A percentile compares a stretch with the other conserved stretches of the same genome.
These are phyloP conservation scores for Penicillium robsamsonii DNA, from an alignment of 495 filamentous ascomycete species.

Conservation along the genomic window DNA sequence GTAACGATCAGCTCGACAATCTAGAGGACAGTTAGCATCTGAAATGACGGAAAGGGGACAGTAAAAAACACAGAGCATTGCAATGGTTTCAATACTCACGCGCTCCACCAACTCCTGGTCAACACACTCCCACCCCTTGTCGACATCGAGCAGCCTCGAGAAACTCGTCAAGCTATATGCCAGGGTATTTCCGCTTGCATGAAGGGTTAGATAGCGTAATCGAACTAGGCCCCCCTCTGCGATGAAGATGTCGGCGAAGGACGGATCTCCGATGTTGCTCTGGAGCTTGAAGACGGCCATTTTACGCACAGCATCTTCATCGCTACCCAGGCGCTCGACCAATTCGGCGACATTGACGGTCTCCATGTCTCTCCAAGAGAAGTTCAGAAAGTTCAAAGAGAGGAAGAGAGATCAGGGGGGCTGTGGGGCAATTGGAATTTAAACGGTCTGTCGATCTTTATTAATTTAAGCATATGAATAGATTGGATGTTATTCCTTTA, in stretches of 20 bases:
- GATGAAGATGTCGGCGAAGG: slow-evolving; percentile 96
- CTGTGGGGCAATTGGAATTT: slow-evolving; percentile 18
- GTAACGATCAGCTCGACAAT: slow-evolving; percentile 92
- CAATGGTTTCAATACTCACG: slow-evolving; percentile 40
- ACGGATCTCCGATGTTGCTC: slow-evolving; percentile 87
- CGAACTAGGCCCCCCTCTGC: slow-evolving; percentile 78
- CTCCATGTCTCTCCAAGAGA: slow-evolving; percentile 44
- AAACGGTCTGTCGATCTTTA: neutral
- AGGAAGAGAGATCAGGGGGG: slow-evolving; percentile 15
- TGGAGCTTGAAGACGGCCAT: slow-evolving; percentile 99
- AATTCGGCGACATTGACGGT: slow-evolving; percentile 62
- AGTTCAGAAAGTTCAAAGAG: slow-evolving; percentile 7
- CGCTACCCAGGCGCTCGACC: slow-evolving; percentile 65
- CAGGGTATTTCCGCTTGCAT: slow-evolving; percentile 86
- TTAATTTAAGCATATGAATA: slow-evolving; percentile 3
- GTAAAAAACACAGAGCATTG: neutral
- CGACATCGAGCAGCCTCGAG: slow-evolving; percentile 82
- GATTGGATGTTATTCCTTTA: neutral
- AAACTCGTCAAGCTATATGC: slow-evolving; percentile 92
- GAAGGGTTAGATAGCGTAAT: slow-evolving; percentile 76
- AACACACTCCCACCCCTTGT: slow-evolving; percentile 92
- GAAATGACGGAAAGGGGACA: neutral
- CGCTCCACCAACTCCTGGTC: slow-evolving; percentile 65
- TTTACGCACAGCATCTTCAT: slow-evolving; percentile 91
- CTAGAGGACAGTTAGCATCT: slow-evolving; percentile 35